phyloP scores from a whole-genome alignment of 1,284 basidiomycete species.

The Puccinia triticina region DNA sequence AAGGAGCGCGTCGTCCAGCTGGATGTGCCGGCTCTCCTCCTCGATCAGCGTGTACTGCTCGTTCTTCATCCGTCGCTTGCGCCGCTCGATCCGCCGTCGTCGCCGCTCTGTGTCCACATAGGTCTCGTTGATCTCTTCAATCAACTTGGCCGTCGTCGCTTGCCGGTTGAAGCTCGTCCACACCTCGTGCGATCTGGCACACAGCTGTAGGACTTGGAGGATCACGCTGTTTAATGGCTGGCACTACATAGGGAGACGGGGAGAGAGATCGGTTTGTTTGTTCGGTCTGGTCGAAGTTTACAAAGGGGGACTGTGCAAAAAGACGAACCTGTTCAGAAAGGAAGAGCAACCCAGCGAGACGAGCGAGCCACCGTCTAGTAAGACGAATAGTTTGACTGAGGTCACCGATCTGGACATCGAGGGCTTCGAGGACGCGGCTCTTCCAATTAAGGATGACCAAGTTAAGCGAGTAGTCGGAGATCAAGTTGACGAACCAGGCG shows the following conservation, averaged over 20 bases:
- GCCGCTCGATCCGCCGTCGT: not conserved
- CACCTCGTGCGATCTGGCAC: not conserved
- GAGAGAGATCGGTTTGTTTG: not conserved
- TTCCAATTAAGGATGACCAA: slow-evolving; percentile 30
- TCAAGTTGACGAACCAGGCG: slow-evolving; percentile 36
- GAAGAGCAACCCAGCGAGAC: slow-evolving; percentile 16
- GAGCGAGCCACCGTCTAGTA: not conserved
- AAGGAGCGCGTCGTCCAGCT: not conserved
- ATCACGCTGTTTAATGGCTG: slow-evolving; percentile 16
- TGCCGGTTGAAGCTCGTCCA: slow-evolving; percentile 31
- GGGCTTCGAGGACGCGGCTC: not conserved
- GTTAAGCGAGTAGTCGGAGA: slow-evolving; percentile 24
- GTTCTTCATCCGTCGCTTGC: slow-evolving; percentile 21
- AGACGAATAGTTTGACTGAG: slow-evolving; percentile 9
- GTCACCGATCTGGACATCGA: not conserved
- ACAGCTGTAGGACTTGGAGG: slow-evolving; percentile 33
- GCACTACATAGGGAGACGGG: slow-evolving; percentile 18
- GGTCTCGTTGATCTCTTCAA: not conserved
- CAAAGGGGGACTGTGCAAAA: too few species aligned
- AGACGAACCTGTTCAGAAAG: slow-evolving; percentile 34
- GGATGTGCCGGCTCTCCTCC: slow-evolving; percentile 20
- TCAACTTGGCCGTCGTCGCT: not conserved
- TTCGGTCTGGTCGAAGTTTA: not conserved
- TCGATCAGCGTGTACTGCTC: slow-evolving; percentile 40
- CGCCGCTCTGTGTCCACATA: not conserved